phyloP scores from a whole-genome alignment of 192 early-diverging fungal genomes.

The Backusella parvicylindrica region DNA sequence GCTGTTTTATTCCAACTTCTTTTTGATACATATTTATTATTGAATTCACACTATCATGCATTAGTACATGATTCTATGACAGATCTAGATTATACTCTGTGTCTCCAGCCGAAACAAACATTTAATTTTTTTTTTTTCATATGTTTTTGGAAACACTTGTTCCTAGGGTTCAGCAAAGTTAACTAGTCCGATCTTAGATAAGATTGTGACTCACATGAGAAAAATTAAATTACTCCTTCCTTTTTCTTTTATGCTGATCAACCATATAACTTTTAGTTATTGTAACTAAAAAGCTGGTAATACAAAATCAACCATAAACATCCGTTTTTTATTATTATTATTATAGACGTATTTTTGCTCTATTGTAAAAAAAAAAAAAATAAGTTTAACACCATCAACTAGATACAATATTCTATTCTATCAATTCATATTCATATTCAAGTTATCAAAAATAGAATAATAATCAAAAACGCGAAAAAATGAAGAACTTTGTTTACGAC shows the following conservation, averaged over 20 bases:
- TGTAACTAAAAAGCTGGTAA: background rate
- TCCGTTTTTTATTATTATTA: background rate
- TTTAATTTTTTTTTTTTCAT: background rate
- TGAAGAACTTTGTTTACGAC: background rate
- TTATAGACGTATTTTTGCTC: background rate
- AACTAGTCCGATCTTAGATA: constrained; percentile 8
- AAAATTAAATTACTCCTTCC: background rate
- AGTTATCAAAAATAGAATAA: background rate
- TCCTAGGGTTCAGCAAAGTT: background rate
- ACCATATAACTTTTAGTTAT: background rate
- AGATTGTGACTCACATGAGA: constrained; percentile 12
- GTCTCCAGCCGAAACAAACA: background rate
- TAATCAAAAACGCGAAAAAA: background rate
- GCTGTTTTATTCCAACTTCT: too few relatives aligned
- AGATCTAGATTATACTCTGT: background rate
- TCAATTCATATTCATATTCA: background rate
- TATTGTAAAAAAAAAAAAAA: background rate
- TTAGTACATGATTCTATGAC: background rate
- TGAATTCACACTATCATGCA: background rate
- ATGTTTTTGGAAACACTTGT: background rate
- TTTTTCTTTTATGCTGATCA: background rate
- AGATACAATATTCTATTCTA: background rate
- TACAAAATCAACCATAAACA: background rate
- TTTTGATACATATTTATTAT: too few relatives aligned
- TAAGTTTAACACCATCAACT: background rate